Evolutionary conservation across 768 basidiomycete genomes (phyloP), one percentile per base, ranked within the genome.

Genomic region (Multifurca ochricompacta): DNA sequence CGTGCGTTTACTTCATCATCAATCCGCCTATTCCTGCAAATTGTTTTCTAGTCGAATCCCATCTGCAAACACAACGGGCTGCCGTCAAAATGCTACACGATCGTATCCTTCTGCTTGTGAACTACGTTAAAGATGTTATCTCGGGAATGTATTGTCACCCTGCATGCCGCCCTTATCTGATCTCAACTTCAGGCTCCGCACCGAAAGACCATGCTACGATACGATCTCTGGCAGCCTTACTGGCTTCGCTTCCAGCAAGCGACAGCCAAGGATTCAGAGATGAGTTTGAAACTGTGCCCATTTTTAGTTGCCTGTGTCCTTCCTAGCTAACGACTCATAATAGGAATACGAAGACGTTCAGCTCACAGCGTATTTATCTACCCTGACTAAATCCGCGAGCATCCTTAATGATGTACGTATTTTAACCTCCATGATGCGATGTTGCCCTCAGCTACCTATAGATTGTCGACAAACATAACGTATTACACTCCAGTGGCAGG

Each of bases 311-410:
- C 45, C 25, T 10, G 3, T 9, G 6, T 19, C 27, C 34, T 16
- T 31, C 39, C 40, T 40, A 53, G 16, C 30, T 39, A 48, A 37
- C 47, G 31, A n/a, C 34, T 25, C 30, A 48, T 49, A 21, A 62
- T 40, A 96, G 92, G 95, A 99, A 79, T 91, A 94, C 69, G 87
- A 87, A 64, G 94, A 99, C 66, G 92, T 95, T 14, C 91, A 96
- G 57, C 73, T 99, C 27, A 96, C 92, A 1, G 84, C 87, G 8
- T 90, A 91, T 69, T 74, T 99, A 11, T 84, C 91, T 0, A 81
- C 83, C 13, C 69, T 99, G 54, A 97, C 94, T 6, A 94, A 93
- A 69, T 87, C 89, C 28, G 77, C 94, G 14, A 85, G 85, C 60
- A 80, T 85, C 9, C 69, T 97, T 54, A 97, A 94, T 66, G 91